Evolutionary conservation across 495 filamentous ascomycete species (phyloP), one percentile per base, ranked within the genome.

Genomic region (Hypoxylon subgilvum): DNA sequence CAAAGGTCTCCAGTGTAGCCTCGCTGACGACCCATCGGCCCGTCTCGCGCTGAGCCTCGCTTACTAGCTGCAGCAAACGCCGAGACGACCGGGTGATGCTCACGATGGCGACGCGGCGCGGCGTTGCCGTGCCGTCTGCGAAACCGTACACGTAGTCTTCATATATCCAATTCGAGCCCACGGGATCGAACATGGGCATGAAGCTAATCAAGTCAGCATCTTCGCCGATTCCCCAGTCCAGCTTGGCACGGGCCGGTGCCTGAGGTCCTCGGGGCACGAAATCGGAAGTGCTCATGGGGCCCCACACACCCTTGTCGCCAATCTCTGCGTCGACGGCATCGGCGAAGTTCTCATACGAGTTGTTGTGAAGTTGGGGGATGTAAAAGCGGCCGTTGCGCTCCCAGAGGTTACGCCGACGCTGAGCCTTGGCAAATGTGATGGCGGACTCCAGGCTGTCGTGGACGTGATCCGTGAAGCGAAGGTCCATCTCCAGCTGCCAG

Each of bases 351-450:
- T 87, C 86, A 84, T 87, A 94, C 8, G 79, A 79, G 30, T 46
- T 56, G 6, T 88, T 87, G 55, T 94, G 88, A 6, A 88, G 79
- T 1, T 79, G 76, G 0, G 90, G 90, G 25, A 94, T 78, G 63
- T 92, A 94, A 72, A 92, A 94, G 22, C 89, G 82, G 19, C 81
- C 79, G 62, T 86, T 91, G 21, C 90, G 80, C 65, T 94, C 90
- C 90, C 90, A 92, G 1, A 92, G 75, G 1, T 84, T 83, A 67
- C 88, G 90, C 0, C 90, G 83, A 0, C 88, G 87, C 67, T 92
- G 90, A 41, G 81, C 64, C 25, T 78, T 79, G 0, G 89, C 83
- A 85, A 86, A 92, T 16, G 68, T 10, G 8, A 21, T 18, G 1
- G 45, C 45, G 19, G 31, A 49, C n/a, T 36, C 6, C 8, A 49